Evolutionary conservation across 306 rosid genomes (phyloP).

Genomic region (Arachis hypogaea): DNA sequence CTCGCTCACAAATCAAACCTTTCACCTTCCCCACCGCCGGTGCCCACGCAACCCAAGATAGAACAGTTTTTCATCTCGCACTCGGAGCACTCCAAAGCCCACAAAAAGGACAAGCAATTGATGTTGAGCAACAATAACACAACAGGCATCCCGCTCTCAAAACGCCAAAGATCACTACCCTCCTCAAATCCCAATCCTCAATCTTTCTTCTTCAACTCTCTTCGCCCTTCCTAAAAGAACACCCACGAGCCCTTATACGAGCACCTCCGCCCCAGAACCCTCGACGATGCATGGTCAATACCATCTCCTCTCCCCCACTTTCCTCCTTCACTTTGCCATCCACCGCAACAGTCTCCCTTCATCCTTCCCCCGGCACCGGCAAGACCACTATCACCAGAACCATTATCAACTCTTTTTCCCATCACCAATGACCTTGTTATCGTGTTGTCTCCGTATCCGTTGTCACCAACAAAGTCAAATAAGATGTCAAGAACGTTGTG

Average conservation of each 20-base stretch:
- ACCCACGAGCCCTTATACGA: conserved; percentile 66
- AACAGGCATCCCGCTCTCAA: conserved; percentile 26
- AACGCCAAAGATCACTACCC: conserved; percentile 41
- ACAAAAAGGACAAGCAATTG: not conserved
- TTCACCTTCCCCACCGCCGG: conserved; percentile 14
- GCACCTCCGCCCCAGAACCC: conserved; percentile 70
- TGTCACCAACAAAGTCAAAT: conserved; percentile 66
- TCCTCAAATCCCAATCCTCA: not conserved
- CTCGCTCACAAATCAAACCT: conserved; percentile 52
- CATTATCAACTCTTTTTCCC: conserved; percentile 50
- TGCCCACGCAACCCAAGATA: conserved; percentile 65
- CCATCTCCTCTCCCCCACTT: conserved; percentile 60
- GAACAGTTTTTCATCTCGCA: conserved; percentile 71
- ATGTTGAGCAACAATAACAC: not conserved
- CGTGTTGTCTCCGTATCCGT: conserved; percentile 74
- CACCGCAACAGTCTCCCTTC: conserved; percentile 64
- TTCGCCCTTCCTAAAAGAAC: conserved; percentile 28
- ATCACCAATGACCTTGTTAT: conserved; percentile 39
- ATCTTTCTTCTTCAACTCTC: conserved; percentile 30
- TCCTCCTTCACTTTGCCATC: conserved; percentile 69
- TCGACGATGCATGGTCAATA: conserved; percentile 81
- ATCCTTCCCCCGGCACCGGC: conserved; percentile 72
- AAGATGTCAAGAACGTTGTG: conserved; percentile 67
- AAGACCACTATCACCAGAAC: conserved; percentile 84
- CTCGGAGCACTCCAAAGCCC: conserved; percentile 3